These are phyloP conservation scores for Amborella trichopoda DNA, from an alignment of 164 flowering plant genomes.

Conservation along the genomic window DNA sequence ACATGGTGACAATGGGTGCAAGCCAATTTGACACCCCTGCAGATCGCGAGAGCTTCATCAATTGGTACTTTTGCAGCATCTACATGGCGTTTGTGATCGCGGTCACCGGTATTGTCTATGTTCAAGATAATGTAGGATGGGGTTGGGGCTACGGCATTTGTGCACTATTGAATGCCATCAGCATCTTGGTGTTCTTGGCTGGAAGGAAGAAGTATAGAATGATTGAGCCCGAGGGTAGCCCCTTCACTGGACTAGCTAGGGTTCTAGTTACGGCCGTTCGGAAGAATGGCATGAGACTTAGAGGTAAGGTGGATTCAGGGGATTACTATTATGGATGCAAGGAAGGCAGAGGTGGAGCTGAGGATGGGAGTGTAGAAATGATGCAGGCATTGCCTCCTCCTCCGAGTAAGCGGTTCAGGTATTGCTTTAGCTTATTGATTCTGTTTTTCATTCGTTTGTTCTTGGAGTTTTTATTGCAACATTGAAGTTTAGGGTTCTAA, in stretches of 20 bases:
- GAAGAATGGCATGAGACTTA: constrained; percentile 14
- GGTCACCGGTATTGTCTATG: constrained; percentile 23
- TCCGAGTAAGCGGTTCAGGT: no score
- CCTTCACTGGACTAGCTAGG: constrained; percentile 22
- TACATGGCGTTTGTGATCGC: constrained; percentile 10
- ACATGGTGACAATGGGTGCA: constrained; percentile 33
- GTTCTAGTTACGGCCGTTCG: constrained; percentile 25
- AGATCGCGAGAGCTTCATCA: constrained; percentile 33
- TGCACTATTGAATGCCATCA: constrained; percentile 9
- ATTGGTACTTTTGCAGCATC: constrained; percentile 31
- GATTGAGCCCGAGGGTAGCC: constrained; percentile 28
- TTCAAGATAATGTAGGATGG: constrained; percentile 50
- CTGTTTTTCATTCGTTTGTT: no score
- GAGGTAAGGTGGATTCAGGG: background rate
- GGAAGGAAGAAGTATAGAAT: constrained; percentile 18
- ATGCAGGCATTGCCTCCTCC: no score
- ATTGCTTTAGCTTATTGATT: no score
- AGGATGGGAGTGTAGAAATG: no score
- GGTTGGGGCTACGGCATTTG: constrained; percentile 27
- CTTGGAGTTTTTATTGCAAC: no score
- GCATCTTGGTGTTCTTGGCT: constrained; percentile 17
- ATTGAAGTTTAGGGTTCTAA: no score
- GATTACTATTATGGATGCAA: constrained; percentile 17
- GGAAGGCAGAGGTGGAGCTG: no score
- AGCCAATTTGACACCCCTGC: constrained; percentile 23